Evolutionary conservation across 2,329 filamentous ascomycete species (phyloP), one percentile per base, ranked within the genome.

Genomic region (Talaromyces marneffei): DNA sequence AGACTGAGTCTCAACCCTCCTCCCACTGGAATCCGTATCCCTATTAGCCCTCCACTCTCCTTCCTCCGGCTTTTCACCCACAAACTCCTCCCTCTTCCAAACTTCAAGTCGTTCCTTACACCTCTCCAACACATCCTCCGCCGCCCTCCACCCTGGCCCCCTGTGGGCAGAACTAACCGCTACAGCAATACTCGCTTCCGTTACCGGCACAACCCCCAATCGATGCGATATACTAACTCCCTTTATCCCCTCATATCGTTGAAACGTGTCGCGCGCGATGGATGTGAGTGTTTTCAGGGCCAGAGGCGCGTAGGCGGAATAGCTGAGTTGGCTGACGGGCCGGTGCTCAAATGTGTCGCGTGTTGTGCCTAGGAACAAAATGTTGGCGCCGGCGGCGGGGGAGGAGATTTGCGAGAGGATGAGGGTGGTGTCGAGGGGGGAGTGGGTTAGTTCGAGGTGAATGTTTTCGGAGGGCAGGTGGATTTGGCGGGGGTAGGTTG

Each of bases 81-180:
- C 85, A 79, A 97, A 97, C 73, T 91, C 89, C 78, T 97, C 93
- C 66, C 86, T 80, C 78, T 97, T 97, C 93, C 93, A 97, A 44
- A 99, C 87, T 79, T 99, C 94, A n/a, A 91, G 91, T 66, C 82
- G 86, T 60, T 84, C 85, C 79, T 97, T 99, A 71, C 90, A 91
- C 72, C 85, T 79, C 78, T 97, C 93, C 62, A 97, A 78, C 35
- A 92, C 89, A 77, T 95, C 91, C 78, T 97, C 93, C 0, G 90
- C 93, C 0, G 89, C 93, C 68, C 80, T 78, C 93, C 93, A 99
- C 4, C 91, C 92, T 14, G 89, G 90, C 67, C 89, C 84, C 7
- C 94, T 82, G 77, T 97, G 94, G 37, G 89, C 86, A 29, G 90
- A 83, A 46, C 90, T 92, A 3, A 97, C 89, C 1, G 91, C 90